Percentiles rank a stretch among this genome's conserved stretches.
phyloP scores from a whole-genome alignment of 2,329 filamentous ascomycete species.

The Aureobasidium namibiae region DNA sequence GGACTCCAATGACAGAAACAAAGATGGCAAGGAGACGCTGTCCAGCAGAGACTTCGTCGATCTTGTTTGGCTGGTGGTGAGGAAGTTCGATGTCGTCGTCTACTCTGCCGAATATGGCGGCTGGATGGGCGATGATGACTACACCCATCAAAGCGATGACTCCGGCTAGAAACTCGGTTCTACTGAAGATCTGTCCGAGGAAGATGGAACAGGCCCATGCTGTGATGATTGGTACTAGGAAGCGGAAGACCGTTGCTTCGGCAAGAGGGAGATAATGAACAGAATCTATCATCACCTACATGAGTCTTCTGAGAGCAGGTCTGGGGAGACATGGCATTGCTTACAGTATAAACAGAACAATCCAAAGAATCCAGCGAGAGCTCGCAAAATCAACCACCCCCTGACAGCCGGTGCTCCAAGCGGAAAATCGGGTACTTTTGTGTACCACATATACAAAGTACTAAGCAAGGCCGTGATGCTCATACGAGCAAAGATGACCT shows the following conservation, averaged over 20 bases:
- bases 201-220: constrained; percentile 7
- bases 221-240: constrained; percentile 7
- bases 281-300: neutral
- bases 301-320: neutral
- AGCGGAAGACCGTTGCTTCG: constrained; percentile 9
- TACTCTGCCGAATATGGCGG: constrained; percentile 5
- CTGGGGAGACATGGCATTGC: neutral
- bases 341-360: constrained; percentile 9
- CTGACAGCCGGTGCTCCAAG: neutral
- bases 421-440: neutral
- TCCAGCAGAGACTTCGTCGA: neutral
- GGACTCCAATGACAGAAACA: constrained; percentile 1
- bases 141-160: constrained; percentile 1
- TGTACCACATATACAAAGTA: constrained; percentile 1
- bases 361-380: neutral
- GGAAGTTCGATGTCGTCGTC: neutral
- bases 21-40: constrained; percentile 6
- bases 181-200: constrained; percentile 1
- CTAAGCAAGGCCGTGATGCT: constrained; percentile 1
- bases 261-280: constrained; percentile 8
- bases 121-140: constrained; percentile 4
- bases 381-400: neutral
- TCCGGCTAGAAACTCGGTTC: neutral
- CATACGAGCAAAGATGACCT: constrained; percentile 10
- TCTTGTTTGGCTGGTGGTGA: neutral